These are phyloP conservation scores for Plasmopara muralis DNA, from an alignment of 352 stramenopile genomes.

Conservation along the genomic window DNA sequence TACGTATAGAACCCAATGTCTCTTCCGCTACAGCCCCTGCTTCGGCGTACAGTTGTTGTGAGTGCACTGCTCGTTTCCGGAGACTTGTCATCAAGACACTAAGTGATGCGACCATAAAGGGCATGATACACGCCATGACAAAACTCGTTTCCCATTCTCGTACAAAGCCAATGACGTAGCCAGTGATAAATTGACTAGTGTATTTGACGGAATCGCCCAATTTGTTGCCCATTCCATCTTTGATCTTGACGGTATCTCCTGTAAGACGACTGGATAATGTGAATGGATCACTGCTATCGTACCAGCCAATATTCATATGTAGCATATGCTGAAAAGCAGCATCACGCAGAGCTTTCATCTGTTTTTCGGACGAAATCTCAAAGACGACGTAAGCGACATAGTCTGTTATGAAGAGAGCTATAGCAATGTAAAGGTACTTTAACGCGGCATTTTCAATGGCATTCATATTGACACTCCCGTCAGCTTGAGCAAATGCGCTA, in stretches of 20 bases:
- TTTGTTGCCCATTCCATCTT: conserved; percentile 44
- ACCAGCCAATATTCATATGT: conserved; percentile 39
- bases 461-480: conserved; percentile 18
- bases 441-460: conserved; percentile 21
- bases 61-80: conserved; percentile 13
- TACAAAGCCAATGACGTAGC: conserved; percentile 34
- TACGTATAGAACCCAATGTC: conserved; percentile 1
- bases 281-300: conserved; percentile 28
- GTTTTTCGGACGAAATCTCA: conserved; percentile 19
- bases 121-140: conserved; percentile 37
- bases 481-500: conserved; percentile 20
- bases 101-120: conserved; percentile 29
- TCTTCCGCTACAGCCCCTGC: conserved; percentile 2
- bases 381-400: conserved; percentile 16
- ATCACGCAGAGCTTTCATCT: conserved; percentile 35
- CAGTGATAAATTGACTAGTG: conserved; percentile 27
- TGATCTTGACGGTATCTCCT: conserved; percentile 42
- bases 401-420: conserved; percentile 29
- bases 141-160: conserved; percentile 34
- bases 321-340: conserved; percentile 27
- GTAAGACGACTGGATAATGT: conserved; percentile 29
- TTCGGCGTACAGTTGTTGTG: conserved; percentile 5
- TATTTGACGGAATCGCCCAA: conserved; percentile 35
- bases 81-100: conserved; percentile 22
- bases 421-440: conserved; percentile 25